phyloP scores from a whole-genome alignment of 192 early-diverging fungal genomes.

The Phycomyces nitens region DNA sequence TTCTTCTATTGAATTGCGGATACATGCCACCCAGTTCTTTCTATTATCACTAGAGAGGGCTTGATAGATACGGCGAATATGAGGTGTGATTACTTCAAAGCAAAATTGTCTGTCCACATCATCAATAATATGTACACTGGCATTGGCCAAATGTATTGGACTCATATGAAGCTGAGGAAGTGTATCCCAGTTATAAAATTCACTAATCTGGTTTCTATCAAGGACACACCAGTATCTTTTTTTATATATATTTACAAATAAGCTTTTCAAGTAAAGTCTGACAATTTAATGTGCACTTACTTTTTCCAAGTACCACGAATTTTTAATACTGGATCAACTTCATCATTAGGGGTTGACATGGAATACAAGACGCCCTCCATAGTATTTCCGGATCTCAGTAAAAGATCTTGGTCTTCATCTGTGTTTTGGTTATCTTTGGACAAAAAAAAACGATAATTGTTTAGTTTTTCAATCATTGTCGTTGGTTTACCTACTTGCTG shows the following conservation, averaged over 20 bases:
- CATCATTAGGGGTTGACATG: conserved; percentile 1
- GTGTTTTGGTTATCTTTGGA: no score
- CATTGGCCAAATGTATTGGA: conserved; percentile 60
- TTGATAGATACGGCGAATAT: conserved; percentile 62
- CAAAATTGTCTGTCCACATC: conserved; percentile 66
- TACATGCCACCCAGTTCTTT: conserved; percentile 60
- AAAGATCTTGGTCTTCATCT: conserved; percentile 7
- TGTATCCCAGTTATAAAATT: conserved; percentile 65
- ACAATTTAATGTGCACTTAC: neutral
- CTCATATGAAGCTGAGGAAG: conserved; percentile 52
- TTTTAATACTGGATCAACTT: no score
- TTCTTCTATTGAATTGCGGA: conserved; percentile 68
- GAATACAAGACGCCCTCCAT: conserved; percentile 20
- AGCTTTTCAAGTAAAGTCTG: neutral
- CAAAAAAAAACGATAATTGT: no score
- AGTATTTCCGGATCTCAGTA: conserved; percentile 39
- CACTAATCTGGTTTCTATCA: conserved; percentile 54
- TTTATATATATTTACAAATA: no score
- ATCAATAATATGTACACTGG: conserved; percentile 63
- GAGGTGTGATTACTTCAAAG: conserved; percentile 69
- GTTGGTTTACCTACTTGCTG: no score
- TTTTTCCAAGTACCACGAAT: neutral
- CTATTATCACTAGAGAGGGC: conserved; percentile 63
- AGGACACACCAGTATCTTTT: conserved; percentile 67
- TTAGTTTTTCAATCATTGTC: no score